Conservation (phyloP, 23 red algal species). For the Pyropia haitanensis region DNA sequence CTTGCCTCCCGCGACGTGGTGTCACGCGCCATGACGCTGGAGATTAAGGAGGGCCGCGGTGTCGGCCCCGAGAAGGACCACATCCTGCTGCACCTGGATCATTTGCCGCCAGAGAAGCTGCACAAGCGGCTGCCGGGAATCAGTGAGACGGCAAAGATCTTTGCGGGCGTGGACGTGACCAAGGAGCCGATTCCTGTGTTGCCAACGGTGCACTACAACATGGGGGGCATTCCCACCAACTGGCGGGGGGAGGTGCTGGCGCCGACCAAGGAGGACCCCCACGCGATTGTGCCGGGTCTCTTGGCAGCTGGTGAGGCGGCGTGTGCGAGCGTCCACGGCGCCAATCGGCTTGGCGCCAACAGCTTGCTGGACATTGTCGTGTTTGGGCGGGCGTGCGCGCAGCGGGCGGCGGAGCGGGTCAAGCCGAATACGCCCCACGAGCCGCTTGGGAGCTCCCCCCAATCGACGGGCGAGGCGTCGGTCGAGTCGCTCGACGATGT, state of each 20-base stretch:
- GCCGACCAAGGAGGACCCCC: constrained; percentile 42
- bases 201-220: constrained; percentile 99
- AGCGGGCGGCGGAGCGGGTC: constrained; percentile 38
- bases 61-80: constrained; percentile 80
- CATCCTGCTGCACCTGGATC: constrained; percentile 84
- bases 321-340: constrained; percentile 90
- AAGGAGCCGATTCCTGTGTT: constrained; percentile 94
- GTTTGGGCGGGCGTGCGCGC: constrained; percentile 79
- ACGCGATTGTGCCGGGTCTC: constrained; percentile 74
- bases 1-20: constrained; percentile 92
- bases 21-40: constrained; percentile 89
- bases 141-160: constrained; percentile 88
- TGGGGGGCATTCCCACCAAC: constrained; percentile 97
- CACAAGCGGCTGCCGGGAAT: constrained; percentile 77
- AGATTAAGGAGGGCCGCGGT: constrained; percentile 87
- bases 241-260: constrained; percentile 83
- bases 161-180: constrained; percentile 86
- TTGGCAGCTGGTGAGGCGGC: constrained; percentile 86
- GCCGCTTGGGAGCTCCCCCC: constrained; percentile 17
- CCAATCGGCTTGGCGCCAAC: constrained; percentile 90
- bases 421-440: constrained; percentile 57
- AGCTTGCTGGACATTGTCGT: constrained; percentile 95
- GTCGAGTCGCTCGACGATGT: constrained; percentile 81
- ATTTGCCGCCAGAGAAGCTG: constrained; percentile 65
- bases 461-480: constrained; percentile 42